Conservation (phyloP, 2,329 filamentous ascomycete genomes). For the Cyclaneusma minus region DNA sequence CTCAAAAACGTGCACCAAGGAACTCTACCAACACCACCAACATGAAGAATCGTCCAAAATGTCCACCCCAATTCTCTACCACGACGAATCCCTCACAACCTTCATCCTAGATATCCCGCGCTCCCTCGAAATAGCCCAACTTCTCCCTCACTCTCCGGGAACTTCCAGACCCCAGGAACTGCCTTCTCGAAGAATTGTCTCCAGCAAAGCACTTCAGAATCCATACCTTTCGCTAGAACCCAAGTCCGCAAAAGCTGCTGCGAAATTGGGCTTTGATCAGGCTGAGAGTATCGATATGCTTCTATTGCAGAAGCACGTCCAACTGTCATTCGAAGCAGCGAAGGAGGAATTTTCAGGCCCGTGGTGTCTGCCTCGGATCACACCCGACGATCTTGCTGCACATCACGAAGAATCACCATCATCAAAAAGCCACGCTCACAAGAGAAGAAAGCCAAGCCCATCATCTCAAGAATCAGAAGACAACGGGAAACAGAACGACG, state of each 20-base stretch:
- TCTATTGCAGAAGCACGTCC: slow-evolving; percentile 12
- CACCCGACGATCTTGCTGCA: too few species aligned
- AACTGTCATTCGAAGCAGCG: slow-evolving; percentile 13
- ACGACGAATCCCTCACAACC: slow-evolving; percentile 31
- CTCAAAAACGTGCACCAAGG: too few species aligned
- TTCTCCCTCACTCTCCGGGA: slow-evolving; percentile 21
- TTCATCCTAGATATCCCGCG: slow-evolving; percentile 53
- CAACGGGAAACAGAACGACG: too few species aligned
- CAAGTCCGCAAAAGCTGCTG: slow-evolving; percentile 23
- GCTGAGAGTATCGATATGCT: slow-evolving; percentile 10
- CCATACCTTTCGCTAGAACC: slow-evolving; percentile 38
- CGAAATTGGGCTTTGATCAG: slow-evolving; percentile 5
- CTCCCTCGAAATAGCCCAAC: slow-evolving; percentile 54
- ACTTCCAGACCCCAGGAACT: slow-evolving; percentile 23
- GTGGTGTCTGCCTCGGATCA: slow-evolving; percentile 17
- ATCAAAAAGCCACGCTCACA: too few species aligned
- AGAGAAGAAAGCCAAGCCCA: too few species aligned
- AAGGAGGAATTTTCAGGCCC: slow-evolving; percentile 14
- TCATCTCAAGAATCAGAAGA: too few species aligned
- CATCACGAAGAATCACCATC: too few species aligned
- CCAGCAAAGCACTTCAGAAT: slow-evolving; percentile 21
- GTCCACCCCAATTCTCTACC: slow-evolving; percentile 30
- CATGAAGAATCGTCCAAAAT: not conserved
- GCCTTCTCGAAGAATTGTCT: slow-evolving; percentile 16
- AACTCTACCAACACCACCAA: too few species aligned